Conservation (phyloP, 208 protist species). For the Crithidia brevicula region DNA sequence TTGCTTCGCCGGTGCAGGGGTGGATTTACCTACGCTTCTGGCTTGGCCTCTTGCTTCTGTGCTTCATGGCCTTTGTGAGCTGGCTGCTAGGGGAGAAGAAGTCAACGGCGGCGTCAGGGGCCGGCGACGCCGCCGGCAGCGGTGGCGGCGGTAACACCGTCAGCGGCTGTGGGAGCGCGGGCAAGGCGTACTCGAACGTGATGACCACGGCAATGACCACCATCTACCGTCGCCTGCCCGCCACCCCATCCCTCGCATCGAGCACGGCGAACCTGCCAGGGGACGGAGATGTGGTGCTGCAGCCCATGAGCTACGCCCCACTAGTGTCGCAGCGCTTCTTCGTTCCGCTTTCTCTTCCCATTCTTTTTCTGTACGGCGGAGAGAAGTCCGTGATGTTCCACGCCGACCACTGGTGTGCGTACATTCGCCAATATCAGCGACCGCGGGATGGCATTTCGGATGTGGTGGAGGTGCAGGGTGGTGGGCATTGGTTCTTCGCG, state of each 20-base stretch:
- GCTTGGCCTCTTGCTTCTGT: conserved; percentile 29
- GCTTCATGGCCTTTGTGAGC: conserved; percentile 24
- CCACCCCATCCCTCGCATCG: conserved; percentile 24
- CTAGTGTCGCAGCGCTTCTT: conserved; percentile 60
- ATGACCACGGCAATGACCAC: conserved; percentile 38
- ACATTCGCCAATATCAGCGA: conserved; percentile 57
- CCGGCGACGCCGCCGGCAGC: not conserved
- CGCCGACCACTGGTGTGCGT: conserved; percentile 63
- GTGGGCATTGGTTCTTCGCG: conserved; percentile 84
- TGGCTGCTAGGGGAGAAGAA: conserved; percentile 26
- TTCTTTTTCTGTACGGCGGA: conserved; percentile 77
- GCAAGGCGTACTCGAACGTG: conserved; percentile 26
- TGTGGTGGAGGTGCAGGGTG: conserved; percentile 65
- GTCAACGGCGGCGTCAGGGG: not conserved
- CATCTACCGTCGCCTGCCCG: conserved; percentile 32
- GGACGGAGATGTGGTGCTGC: conserved; percentile 21
- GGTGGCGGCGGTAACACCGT: not conserved
- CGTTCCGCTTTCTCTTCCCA: conserved; percentile 58
- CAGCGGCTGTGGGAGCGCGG: not conserved
- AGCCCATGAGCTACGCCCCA: conserved; percentile 32
- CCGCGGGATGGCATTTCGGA: conserved; percentile 65
- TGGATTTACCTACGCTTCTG: conserved; percentile 58
- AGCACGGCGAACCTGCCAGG: conserved; percentile 25
- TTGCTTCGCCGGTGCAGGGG: conserved; percentile 14
- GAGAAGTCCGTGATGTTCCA: conserved; percentile 59